Evolutionary conservation across 139 green algal species (phyloP).

Genomic region (Chlorella vulgaris): DNA sequence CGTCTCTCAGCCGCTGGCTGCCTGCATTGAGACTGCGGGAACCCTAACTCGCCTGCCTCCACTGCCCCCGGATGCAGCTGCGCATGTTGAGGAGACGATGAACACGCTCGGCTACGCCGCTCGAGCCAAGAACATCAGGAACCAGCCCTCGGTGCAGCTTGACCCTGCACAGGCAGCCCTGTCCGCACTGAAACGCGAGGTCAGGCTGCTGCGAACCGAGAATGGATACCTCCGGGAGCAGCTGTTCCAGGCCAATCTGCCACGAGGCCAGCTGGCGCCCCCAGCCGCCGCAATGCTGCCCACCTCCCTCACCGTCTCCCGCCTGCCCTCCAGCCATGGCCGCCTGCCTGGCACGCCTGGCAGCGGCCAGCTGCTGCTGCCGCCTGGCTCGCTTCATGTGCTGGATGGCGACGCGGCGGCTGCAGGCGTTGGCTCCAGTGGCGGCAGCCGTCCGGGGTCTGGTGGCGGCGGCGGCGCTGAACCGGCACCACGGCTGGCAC

Average conservation of each 20-base stretch:
- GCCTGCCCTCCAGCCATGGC: constrained; percentile 42
- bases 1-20: too few species aligned
- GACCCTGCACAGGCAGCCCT: constrained; percentile 60
- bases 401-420: too few species aligned
- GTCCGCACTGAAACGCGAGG: constrained; percentile 70
- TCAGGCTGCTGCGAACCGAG: constrained; percentile 75
- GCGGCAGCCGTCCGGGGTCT: too few species aligned
- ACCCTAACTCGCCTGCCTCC: too few species aligned
- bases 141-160: constrained; percentile 71
- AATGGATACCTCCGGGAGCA: constrained; percentile 55
- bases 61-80: too few species aligned
- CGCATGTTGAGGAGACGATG: constrained; percentile 79
- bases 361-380: neutral
- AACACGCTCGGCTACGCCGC: constrained; percentile 89
- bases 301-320: constrained; percentile 46
- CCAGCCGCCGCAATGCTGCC: neutral
- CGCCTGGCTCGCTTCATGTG: too few species aligned
- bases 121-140: constrained; percentile 89
- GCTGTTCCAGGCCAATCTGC: constrained; percentile 42
- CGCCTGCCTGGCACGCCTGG: neutral
- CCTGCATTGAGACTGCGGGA: neutral
- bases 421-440: neutral
- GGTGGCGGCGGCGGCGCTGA: neutral
- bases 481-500: too few species aligned
- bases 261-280: neutral